phyloP scores from a whole-genome alignment of 78 protist genomes.

The Dictyostelium capitatum region DNA sequence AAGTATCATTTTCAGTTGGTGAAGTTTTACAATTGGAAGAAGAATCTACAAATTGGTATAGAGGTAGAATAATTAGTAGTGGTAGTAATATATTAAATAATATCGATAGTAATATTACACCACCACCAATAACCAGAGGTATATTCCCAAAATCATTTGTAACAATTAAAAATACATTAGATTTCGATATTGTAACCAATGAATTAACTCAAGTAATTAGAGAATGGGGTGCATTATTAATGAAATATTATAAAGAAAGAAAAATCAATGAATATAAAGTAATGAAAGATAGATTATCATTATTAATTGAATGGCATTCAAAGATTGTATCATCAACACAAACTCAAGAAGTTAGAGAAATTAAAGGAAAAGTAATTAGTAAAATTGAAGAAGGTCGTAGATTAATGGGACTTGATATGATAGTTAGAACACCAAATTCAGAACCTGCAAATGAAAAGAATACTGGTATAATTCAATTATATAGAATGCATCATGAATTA shows the following conservation, averaged over 20 bases:
- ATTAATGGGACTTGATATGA: slow-evolving; percentile 74
- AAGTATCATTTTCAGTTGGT: slow-evolving; percentile 47
- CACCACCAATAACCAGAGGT: slow-evolving; percentile 13
- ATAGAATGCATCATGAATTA: slow-evolving; percentile 73
- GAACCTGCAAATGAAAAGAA: slow-evolving; percentile 76
- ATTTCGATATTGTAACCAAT: slow-evolving; percentile 62
- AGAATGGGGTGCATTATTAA: slow-evolving; percentile 66
- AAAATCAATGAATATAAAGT: slow-evolving; percentile 35
- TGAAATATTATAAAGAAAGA: slow-evolving; percentile 56
- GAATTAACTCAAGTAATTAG: slow-evolving; percentile 70
- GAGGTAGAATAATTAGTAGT: slow-evolving; percentile 16
- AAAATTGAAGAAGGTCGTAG: slow-evolving; percentile 77
- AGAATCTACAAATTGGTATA: slow-evolving; percentile 51
- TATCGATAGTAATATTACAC: background rate
- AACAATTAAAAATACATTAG: background rate
- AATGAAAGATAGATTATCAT: slow-evolving; percentile 60
- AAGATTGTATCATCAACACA: slow-evolving; percentile 42
- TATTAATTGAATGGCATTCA: slow-evolving; percentile 71
- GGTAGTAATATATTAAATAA: background rate
- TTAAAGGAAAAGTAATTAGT: slow-evolving; percentile 65
- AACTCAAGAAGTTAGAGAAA: slow-evolving; percentile 55
- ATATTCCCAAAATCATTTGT: slow-evolving; percentile 63
- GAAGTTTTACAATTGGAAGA: slow-evolving; percentile 56
- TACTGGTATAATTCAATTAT: slow-evolving; percentile 72
- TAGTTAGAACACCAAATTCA: slow-evolving; percentile 70